These are phyloP conservation scores for Jasminum sambac DNA, from an alignment of 257 asterid genomes.

Conservation along the genomic window DNA sequence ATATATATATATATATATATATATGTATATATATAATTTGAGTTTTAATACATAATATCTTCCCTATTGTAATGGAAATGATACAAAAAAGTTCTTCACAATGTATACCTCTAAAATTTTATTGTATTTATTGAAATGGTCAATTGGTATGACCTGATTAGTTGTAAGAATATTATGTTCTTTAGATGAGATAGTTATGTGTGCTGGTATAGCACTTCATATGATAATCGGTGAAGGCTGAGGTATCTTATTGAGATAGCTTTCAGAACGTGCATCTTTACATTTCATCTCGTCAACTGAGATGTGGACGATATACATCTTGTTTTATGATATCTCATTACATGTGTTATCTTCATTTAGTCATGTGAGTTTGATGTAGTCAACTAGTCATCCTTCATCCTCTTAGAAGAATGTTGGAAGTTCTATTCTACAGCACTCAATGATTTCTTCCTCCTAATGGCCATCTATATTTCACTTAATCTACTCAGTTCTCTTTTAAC, in stretches of 20 bases:
- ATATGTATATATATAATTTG: too few species aligned
- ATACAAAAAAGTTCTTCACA: not conserved
- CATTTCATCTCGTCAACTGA: constrained; percentile 1
- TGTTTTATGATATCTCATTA: not conserved
- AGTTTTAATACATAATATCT: not conserved
- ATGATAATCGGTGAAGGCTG: not conserved
- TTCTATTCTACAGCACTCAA: constrained; percentile 5
- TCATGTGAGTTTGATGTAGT: constrained; percentile 17
- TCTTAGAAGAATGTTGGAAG: not conserved
- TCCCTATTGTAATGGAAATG: not conserved
- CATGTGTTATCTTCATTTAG: not conserved
- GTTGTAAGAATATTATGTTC: not conserved
- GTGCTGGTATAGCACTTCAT: constrained; percentile 2
- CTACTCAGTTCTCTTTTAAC: not conserved
- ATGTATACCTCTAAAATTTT: not conserved
- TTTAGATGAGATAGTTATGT: not conserved
- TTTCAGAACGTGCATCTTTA: constrained; percentile 11
- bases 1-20: too few species aligned
- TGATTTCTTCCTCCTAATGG: constrained; percentile 7
- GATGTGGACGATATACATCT: not conserved
- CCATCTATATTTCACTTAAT: constrained; percentile 15
- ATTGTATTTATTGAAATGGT: not conserved
- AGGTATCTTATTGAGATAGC: constrained; percentile 6
- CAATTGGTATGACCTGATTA: not conserved
- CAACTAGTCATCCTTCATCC: not conserved